phyloP scores from a whole-genome alignment of 805 yeast species.

The Yarrowia divulgata region DNA sequence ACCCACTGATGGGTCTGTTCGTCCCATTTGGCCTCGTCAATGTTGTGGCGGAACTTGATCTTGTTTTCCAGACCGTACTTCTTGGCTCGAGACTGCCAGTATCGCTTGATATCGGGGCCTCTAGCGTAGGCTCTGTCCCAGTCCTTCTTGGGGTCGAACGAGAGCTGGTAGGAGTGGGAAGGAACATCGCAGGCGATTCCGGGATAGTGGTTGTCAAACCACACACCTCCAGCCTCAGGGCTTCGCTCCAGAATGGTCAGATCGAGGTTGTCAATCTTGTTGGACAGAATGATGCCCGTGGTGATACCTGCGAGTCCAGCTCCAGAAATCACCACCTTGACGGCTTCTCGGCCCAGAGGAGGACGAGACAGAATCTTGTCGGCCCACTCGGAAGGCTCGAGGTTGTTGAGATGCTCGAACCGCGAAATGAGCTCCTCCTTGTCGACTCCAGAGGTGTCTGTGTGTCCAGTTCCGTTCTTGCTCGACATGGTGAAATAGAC shows the following conservation, averaged over 20 bases:
- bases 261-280: slow-evolving; percentile 27
- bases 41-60: slow-evolving; percentile 42
- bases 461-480: slow-evolving; percentile 29
- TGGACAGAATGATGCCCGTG: slow-evolving; percentile 29
- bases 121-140: slow-evolving; percentile 46
- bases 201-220: slow-evolving; percentile 46
- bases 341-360: slow-evolving; percentile 6
- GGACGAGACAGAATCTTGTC: slow-evolving; percentile 20
- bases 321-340: slow-evolving; percentile 33
- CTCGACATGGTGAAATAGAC: background rate
- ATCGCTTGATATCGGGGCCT: slow-evolving; percentile 46
- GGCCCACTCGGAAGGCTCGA: slow-evolving; percentile 31
- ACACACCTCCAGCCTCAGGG: slow-evolving; percentile 47
- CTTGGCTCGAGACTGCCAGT: slow-evolving; percentile 44
- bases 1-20: slow-evolving; percentile 32
- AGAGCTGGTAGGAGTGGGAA: slow-evolving; percentile 46
- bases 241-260: slow-evolving; percentile 45
- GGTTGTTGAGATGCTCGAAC: slow-evolving; percentile 18
- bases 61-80: slow-evolving; percentile 45
- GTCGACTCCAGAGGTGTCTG: slow-evolving; percentile 33
- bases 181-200: slow-evolving; percentile 47
- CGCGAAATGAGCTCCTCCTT: slow-evolving; percentile 28
- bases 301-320: slow-evolving; percentile 40
- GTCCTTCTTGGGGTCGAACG: slow-evolving; percentile 47
- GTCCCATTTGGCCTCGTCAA: slow-evolving; percentile 46